Evolutionary conservation across 1,284 basidiomycete species (phyloP).

Genomic region (Coniophora puteana): DNA sequence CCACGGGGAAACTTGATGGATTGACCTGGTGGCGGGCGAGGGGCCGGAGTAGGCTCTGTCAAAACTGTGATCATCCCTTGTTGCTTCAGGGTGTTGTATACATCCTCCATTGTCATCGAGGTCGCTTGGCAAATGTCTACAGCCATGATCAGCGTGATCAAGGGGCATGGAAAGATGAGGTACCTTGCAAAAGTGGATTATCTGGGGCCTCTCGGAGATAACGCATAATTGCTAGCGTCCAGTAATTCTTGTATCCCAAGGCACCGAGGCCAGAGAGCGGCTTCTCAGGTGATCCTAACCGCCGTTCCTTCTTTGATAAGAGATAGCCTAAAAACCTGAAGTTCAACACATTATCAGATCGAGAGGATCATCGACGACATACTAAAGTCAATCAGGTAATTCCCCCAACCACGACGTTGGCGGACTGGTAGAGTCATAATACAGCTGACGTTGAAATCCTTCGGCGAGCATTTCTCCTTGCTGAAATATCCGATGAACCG

Average conservation of each 20-base stretch:
- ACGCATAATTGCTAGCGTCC: constrained; percentile 89
- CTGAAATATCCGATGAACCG: constrained; percentile 98
- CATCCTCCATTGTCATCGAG: constrained; percentile 90
- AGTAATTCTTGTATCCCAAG: constrained; percentile 93
- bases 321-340: constrained; percentile 74
- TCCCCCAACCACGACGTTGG: constrained; percentile 94
- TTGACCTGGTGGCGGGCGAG: constrained; percentile 69
- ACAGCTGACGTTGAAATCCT: constrained; percentile 97
- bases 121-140: constrained; percentile 86
- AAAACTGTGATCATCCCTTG: constrained; percentile 74
- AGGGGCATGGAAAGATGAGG: constrained; percentile 18
- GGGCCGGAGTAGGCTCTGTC: constrained; percentile 44
- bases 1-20: constrained; percentile 70
- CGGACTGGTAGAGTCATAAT: constrained; percentile 98
- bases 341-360: constrained; percentile 1
- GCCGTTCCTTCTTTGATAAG: constrained; percentile 90
- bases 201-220: constrained; percentile 66
- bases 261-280: constrained; percentile 89
- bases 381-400: constrained; percentile 96
- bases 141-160: constrained; percentile 8
- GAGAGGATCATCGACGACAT: constrained; percentile 29
- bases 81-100: constrained; percentile 74
- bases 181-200: constrained; percentile 70
- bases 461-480: constrained; percentile 96
- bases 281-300: constrained; percentile 88